These are phyloP conservation scores for Athelia sp. DNA, from an alignment of 1,284 basidiomycete genomes.

Conservation along the genomic window DNA sequence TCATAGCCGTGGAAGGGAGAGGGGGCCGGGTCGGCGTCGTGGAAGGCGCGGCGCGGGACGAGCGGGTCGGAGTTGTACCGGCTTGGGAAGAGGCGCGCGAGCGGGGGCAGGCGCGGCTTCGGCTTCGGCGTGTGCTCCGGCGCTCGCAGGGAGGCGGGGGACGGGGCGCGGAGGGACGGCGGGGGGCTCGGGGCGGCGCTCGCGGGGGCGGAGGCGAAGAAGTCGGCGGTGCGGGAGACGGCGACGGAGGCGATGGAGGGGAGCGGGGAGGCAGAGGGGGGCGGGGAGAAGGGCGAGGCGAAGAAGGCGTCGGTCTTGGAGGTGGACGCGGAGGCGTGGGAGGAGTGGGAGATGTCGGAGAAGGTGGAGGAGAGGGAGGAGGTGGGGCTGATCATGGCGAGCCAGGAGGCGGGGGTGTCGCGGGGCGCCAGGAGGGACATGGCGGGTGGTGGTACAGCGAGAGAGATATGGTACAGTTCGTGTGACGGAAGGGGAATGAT, in stretches of 20 bases:
- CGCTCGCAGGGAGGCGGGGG: too few species aligned
- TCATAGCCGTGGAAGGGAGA: too few species aligned
- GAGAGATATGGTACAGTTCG: too few species aligned
- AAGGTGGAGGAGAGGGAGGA: conserved; percentile 1
- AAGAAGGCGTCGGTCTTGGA: conserved; percentile 20
- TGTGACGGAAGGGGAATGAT: too few species aligned
- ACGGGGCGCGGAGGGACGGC: conserved; percentile 7
- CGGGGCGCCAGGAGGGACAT: too few species aligned
- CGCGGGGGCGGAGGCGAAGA: conserved; percentile 22
- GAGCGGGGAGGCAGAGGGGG: conserved; percentile 20
- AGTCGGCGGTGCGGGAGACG: conserved; percentile 23
- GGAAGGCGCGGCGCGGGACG: neutral
- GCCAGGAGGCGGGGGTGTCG: too few species aligned
- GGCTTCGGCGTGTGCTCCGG: conserved; percentile 6
- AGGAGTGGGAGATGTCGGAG: neutral
- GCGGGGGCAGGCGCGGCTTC: conserved; percentile 6
- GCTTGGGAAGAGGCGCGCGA: conserved; percentile 13
- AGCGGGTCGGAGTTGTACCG: conserved; percentile 5
- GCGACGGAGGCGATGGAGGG: conserved; percentile 10
- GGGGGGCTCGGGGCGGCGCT: conserved; percentile 9
- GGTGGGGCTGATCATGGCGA: conserved; percentile 3
- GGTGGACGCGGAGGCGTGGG: conserved; percentile 3
- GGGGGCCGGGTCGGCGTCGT: too few species aligned
- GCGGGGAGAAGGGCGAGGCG: conserved; percentile 33
- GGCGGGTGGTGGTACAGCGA: too few species aligned